These are phyloP conservation scores for Mycocentrospora acerina DNA, from an alignment of 2,329 filamentous ascomycete species.

Conservation along the genomic window DNA sequence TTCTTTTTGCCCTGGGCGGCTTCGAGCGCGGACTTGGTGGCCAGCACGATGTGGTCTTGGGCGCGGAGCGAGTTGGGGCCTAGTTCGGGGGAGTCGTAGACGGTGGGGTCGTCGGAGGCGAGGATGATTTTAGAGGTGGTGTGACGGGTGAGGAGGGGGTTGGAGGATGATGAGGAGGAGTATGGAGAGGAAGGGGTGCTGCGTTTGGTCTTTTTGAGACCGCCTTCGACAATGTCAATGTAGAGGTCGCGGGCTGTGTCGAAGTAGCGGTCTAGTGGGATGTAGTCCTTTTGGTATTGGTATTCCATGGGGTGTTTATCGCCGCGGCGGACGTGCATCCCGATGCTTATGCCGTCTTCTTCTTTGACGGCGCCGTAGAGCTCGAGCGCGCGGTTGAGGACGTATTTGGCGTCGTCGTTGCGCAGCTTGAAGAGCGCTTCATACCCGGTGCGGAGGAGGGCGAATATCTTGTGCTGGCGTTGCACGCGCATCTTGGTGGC, in stretches of 20 bases:
- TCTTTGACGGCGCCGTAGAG: conserved; percentile 53
- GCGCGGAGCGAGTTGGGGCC: conserved; percentile 56
- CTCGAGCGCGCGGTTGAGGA: conserved; percentile 59
- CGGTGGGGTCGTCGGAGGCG: conserved; percentile 78
- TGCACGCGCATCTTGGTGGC: conserved; percentile 52
- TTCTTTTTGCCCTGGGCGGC: conserved; percentile 40
- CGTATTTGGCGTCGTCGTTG: conserved; percentile 65
- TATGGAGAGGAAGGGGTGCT: too few species aligned
- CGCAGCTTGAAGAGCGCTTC: conserved; percentile 72
- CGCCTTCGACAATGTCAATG: conserved; percentile 48
- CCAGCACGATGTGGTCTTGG: conserved; percentile 75
- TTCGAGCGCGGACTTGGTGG: conserved; percentile 60
- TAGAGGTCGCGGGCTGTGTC: conserved; percentile 58
- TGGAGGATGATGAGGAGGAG: conserved; percentile 39
- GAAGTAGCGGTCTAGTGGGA: conserved; percentile 70
- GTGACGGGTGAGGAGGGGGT: conserved; percentile 25
- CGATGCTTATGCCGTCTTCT: conserved; percentile 60
- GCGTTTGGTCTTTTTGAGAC: conserved; percentile 35
- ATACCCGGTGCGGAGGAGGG: conserved; percentile 69
- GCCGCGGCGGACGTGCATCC: conserved; percentile 77
- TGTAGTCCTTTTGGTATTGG: conserved; percentile 75
- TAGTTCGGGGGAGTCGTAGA: conserved; percentile 69
- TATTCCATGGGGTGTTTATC: conserved; percentile 76
- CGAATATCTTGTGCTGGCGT: conserved; percentile 64
- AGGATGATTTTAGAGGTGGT: conserved; percentile 57